These are phyloP conservation scores for Epichloe aotearoae DNA, from an alignment of 2,329 filamentous ascomycete species.

Conservation along the genomic window DNA sequence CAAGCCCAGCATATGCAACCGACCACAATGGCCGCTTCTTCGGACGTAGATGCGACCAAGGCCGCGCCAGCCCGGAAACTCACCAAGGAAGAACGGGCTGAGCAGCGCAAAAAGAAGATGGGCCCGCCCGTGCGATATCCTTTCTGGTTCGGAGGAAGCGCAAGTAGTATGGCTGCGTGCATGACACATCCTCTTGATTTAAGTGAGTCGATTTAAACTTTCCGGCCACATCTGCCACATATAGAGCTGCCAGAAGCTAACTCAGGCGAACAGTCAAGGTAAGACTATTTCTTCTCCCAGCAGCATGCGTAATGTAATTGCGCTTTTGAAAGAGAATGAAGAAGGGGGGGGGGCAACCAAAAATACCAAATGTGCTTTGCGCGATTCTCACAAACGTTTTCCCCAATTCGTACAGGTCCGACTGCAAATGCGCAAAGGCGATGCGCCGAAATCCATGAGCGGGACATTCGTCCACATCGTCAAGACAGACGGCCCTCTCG, in stretches of 20 bases:
- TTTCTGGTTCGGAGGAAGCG: constrained; percentile 95
- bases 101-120: constrained; percentile 23
- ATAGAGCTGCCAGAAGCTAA: background rate
- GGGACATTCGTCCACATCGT: constrained; percentile 77
- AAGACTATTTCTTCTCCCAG: background rate
- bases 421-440: constrained; percentile 68
- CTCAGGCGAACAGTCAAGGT: constrained; percentile 7
- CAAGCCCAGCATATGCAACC: background rate
- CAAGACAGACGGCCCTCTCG: constrained; percentile 59
- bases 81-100: constrained; percentile 6
- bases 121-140: constrained; percentile 45
- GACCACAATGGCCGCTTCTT: constrained; percentile 10
- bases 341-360: background rate
- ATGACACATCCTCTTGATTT: constrained; percentile 92
- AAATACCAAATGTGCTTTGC: background rate
- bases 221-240: background rate
- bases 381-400: background rate
- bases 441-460: constrained; percentile 67
- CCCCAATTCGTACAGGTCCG: constrained; percentile 53
- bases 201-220: constrained; percentile 40
- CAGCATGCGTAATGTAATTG: background rate
- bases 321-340: background rate
- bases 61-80: constrained; percentile 4
- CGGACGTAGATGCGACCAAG: constrained; percentile 2
- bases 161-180: constrained; percentile 78